These are phyloP conservation scores for Aspergillus carlsbadensis DNA, from an alignment of 495 filamentous ascomycete species.

Conservation along the genomic window DNA sequence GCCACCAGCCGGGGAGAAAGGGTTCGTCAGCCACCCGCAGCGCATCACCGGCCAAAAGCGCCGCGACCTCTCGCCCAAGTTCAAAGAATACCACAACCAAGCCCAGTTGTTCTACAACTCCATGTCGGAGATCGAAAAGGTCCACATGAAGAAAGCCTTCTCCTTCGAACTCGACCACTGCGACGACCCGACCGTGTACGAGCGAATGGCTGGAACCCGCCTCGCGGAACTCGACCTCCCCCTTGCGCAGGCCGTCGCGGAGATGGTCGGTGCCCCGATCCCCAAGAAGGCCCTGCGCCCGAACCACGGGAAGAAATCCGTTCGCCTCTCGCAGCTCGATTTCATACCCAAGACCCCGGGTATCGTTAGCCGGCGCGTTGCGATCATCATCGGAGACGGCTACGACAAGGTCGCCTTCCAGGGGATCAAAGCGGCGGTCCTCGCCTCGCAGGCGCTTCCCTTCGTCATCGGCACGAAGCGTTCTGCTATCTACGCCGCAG, in stretches of 20 bases:
- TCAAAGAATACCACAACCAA: conserved; percentile 72
- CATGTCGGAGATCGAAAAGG: conserved; percentile 65
- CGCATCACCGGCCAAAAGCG: conserved; percentile 65
- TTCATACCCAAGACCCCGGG: conserved; percentile 51
- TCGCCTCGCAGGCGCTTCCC: conserved; percentile 30
- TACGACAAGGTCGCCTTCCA: conserved; percentile 36
- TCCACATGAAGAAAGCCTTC: conserved; percentile 68
- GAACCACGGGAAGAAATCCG: conserved; percentile 64
- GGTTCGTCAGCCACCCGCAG: conserved; percentile 68
- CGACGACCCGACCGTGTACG: conserved; percentile 79
- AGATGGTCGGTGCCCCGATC: conserved; percentile 59
- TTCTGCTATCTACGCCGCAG: conserved; percentile 16
- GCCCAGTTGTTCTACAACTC: conserved; percentile 78
- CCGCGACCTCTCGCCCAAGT: conserved; percentile 71
- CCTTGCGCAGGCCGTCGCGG: conserved; percentile 64
- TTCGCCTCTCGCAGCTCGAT: conserved; percentile 62
- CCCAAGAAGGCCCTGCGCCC: conserved; percentile 45
- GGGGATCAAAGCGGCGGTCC: background rate
- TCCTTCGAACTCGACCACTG: conserved; percentile 88
- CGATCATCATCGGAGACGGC: conserved; percentile 74
- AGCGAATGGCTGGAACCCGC: conserved; percentile 59
- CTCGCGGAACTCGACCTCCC: conserved; percentile 65
- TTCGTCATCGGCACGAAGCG: conserved; percentile 63
- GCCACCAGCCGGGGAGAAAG: conserved; percentile 62
- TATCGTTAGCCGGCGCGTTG: conserved; percentile 67